phyloP scores from a whole-genome alignment of 2,329 filamentous ascomycete genomes.

The Phoma sp. region DNA sequence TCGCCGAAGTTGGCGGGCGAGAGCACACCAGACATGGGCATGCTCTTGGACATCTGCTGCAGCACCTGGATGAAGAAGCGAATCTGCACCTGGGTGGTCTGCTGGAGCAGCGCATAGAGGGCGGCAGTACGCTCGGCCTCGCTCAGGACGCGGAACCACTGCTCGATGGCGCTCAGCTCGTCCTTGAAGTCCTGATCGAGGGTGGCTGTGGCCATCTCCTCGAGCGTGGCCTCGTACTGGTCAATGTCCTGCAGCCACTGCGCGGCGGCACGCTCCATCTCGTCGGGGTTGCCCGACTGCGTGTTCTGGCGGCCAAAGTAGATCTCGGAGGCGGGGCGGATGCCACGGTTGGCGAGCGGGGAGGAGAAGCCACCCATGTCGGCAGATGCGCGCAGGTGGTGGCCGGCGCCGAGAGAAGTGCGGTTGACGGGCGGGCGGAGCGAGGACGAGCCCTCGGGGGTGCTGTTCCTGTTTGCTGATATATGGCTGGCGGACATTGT shows the following conservation, averaged over 20 bases:
- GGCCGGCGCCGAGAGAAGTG: conserved; percentile 73
- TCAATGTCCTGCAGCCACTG: conserved; percentile 99
- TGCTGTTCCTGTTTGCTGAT: conserved; percentile 87
- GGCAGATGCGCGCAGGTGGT: conserved; percentile 91
- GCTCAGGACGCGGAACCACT: conserved; percentile 98
- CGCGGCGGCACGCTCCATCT: conserved; percentile 93
- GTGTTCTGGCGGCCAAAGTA: conserved; percentile 78
- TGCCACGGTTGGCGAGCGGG: conserved; percentile 74
- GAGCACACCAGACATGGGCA: conserved; percentile 93
- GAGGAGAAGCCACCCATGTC: conserved; percentile 88
- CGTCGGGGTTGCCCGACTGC: conserved; percentile 72
- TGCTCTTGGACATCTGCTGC: conserved; percentile 98
- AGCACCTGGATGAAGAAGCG: conserved; percentile 98
- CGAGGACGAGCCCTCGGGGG: conserved; percentile 84
- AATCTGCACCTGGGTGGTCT: conserved; percentile 98
- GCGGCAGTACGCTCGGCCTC: conserved; percentile 96
- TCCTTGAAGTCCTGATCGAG: conserved; percentile 99
- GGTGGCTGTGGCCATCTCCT: conserved; percentile 99
- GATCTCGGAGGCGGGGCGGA: conserved; percentile 93
- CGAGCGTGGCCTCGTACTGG: conserved; percentile 96
- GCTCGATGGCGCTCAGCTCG: conserved; percentile 96
- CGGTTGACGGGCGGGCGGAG: conserved; percentile 84
- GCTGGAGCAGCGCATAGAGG: conserved; percentile 91
- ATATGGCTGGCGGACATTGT: conserved; percentile 57
- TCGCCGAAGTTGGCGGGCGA: conserved; percentile 93